Evolutionary conservation across 345 rosid species (phyloP).

Genomic region (Durio zibethinus): DNA sequence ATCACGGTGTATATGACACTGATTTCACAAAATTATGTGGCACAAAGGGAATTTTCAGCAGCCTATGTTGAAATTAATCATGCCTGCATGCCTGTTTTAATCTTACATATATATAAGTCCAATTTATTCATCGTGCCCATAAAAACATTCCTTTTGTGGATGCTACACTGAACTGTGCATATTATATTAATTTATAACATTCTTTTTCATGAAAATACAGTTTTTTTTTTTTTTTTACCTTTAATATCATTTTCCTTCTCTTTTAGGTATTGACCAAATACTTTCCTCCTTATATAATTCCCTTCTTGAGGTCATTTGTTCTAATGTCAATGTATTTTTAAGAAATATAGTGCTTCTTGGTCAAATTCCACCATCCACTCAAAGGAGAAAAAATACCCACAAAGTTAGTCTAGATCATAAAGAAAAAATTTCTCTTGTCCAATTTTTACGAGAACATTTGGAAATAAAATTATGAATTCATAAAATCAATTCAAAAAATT

Average conservation of each 20-base stretch:
- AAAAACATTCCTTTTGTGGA: not conserved
- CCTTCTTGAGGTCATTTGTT: constrained; percentile 5
- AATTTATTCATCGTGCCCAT: not conserved
- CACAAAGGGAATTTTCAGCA: not conserved
- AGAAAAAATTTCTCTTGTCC: no score
- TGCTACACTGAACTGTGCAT: not conserved
- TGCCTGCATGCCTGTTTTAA: constrained; percentile 6
- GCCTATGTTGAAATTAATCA: constrained; percentile 11
- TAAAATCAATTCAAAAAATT: no score
- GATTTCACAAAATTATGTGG: not conserved
- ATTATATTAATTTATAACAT: not conserved
- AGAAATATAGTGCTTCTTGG: constrained; percentile 12
- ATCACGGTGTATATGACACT: not conserved
- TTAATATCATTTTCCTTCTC: constrained; percentile 24
- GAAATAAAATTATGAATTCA: no score
- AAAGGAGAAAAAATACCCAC: not conserved
- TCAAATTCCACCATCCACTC: constrained; percentile 29
- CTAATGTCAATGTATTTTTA: constrained; percentile 23
- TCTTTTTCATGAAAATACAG: not conserved
- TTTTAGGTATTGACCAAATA: constrained; percentile 49
- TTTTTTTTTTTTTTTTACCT: not conserved
- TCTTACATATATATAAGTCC: not conserved
- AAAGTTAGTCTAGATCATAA: not conserved
- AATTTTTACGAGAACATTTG: no score
- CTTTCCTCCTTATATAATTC: not conserved